Conservation (phyloP, 371 early-diverging fungal genomes). For the Coemansia sp. region DNA sequence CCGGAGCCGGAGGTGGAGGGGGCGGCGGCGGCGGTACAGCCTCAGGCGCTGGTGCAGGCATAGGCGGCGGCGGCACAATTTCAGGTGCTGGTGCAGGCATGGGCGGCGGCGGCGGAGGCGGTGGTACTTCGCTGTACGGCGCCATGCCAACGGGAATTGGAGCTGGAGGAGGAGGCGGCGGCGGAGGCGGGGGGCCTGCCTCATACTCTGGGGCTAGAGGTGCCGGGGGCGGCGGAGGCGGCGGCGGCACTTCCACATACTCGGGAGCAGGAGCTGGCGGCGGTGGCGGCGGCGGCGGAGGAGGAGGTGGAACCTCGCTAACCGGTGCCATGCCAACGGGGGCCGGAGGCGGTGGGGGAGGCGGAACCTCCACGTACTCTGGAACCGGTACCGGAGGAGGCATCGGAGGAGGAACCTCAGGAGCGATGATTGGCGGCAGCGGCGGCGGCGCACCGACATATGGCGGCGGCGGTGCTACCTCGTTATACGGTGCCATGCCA, state of each 20-base stretch:
- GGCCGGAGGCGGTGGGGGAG: slow-evolving; percentile 6
- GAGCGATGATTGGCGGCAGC: background rate
- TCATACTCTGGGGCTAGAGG: background rate
- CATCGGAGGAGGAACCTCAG: slow-evolving; percentile 9
- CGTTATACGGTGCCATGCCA: slow-evolving; percentile 20
- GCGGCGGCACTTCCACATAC: background rate
- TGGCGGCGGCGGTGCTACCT: slow-evolving; percentile 10
- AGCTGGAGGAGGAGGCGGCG: slow-evolving; percentile 8
- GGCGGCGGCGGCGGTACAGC: background rate
- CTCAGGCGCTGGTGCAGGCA: background rate
- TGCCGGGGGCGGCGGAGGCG: background rate
- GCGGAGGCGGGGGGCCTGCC: slow-evolving; percentile 2
- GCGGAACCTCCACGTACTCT: too few relatives aligned
- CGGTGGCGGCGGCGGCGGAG: slow-evolving; percentile 2
- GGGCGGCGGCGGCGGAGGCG: slow-evolving; percentile 14
- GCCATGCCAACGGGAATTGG: slow-evolving; percentile 7
- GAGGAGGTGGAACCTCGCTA: slow-evolving; percentile 3
- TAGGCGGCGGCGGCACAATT: background rate
- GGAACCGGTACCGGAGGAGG: too few relatives aligned
- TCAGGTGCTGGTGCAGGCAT: background rate
- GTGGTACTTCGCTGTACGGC: slow-evolving; percentile 12
- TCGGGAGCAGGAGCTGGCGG: slow-evolving; percentile 7
- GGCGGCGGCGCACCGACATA: slow-evolving; percentile 7
- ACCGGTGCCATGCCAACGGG: slow-evolving; percentile 13
- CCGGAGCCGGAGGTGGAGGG: background rate